Percentiles rank a stretch among this genome's conserved stretches.
phyloP scores from a whole-genome alignment of 768 basidiomycete genomes.

The Lentinula edodes region DNA sequence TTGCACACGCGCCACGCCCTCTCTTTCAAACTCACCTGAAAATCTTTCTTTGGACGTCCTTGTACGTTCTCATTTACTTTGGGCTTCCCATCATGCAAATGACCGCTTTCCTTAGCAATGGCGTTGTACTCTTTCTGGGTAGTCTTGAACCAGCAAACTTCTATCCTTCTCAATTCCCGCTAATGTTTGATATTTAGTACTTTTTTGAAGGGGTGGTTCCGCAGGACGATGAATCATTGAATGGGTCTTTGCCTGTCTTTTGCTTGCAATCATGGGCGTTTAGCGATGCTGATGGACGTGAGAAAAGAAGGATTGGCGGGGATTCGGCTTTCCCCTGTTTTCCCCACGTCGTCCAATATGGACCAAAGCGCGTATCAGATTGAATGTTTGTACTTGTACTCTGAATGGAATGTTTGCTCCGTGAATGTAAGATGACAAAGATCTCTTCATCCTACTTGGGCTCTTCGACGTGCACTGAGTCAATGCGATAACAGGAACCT shows the following conservation, averaged over 20 bases:
- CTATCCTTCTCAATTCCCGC: not conserved
- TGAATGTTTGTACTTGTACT: not conserved
- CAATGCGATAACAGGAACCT: not conserved
- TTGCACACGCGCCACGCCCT: not conserved
- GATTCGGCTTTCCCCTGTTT: not conserved
- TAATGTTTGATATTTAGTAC: not conserved
- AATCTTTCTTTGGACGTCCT: constrained; percentile 4
- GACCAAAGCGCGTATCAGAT: not conserved
- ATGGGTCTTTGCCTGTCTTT: too few species aligned
- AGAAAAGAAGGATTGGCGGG: not conserved
- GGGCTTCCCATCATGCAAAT: not conserved
- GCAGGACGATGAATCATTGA: too few species aligned
- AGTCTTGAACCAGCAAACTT: not conserved
- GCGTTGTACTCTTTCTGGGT: constrained; percentile 1
- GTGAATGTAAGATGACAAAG: not conserved
- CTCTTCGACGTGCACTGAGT: not conserved
- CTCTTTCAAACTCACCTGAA: not conserved
- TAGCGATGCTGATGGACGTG: constrained; percentile 1
- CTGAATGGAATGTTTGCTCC: not conserved
- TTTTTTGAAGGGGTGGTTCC: not conserved
- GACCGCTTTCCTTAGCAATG: not conserved
- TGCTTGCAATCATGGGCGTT: not conserved
- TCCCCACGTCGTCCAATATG: not conserved
- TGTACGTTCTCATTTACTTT: constrained; percentile 3
- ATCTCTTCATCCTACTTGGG: not conserved